Conservation (phyloP, 169 alveolate genomes). For the Perkinsus marinus region DNA sequence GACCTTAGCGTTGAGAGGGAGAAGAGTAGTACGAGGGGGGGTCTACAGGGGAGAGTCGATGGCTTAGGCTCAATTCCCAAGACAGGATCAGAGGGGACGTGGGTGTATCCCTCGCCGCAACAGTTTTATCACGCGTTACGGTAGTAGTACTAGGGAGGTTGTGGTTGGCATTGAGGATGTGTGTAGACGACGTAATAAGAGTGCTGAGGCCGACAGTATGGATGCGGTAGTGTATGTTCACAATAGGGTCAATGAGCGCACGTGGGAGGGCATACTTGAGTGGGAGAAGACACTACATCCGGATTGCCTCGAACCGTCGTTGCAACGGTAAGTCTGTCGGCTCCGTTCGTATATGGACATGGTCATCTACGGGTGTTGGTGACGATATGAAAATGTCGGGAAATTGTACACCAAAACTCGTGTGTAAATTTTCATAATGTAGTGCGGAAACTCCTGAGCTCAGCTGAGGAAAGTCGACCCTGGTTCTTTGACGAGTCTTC, state of each 20-base stretch:
- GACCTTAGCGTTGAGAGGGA: background rate
- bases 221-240: slow-evolving; percentile 54
- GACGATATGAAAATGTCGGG: no score
- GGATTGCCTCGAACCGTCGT: slow-evolving; percentile 4
- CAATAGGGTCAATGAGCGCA: slow-evolving; percentile 53
- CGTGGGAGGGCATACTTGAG: slow-evolving; percentile 52
- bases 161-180: no score
- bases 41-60: no score
- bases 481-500: background rate
- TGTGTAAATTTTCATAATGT: no score
- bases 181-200: slow-evolving; percentile 13
- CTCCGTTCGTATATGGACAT: background rate
- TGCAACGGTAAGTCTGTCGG: background rate
- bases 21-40: background rate
- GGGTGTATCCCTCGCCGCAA: slow-evolving; percentile 68
- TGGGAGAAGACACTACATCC: slow-evolving; percentile 48
- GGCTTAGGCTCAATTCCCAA: slow-evolving; percentile 8
- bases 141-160: slow-evolving; percentile 39
- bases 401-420: no score
- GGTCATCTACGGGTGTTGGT: background rate
- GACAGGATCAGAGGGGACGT: slow-evolving; percentile 17
- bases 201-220: slow-evolving; percentile 22
- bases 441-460: no score
- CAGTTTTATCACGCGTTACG: slow-evolving; percentile 60
- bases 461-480: no score